Percentiles rank a stretch among this genome's conserved stretches.
Evolutionary conservation across 2,329 filamentous ascomycete species (phyloP).

Genomic region (Colletotrichum filicis): DNA sequence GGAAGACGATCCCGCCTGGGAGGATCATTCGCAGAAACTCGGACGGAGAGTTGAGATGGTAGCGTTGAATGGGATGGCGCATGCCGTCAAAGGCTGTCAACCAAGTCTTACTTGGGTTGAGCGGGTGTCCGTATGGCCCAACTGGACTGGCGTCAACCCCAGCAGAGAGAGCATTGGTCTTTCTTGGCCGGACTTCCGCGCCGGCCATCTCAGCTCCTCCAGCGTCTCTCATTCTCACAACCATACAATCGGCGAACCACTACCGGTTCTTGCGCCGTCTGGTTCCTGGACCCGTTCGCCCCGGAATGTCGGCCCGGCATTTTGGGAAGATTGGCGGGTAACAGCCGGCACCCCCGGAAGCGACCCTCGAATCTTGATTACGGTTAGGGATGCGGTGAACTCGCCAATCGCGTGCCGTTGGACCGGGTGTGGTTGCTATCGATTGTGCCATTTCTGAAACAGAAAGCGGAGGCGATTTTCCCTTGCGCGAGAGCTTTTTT

Average conservation of each 20-base stretch:
- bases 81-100: constrained; percentile 19
- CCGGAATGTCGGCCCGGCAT: constrained; percentile 12
- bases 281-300: neutral
- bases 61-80: constrained; percentile 29
- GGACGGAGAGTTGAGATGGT: constrained; percentile 26
- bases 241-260: constrained; percentile 4
- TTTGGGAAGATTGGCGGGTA: constrained; percentile 21
- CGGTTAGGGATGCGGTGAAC: constrained; percentile 16
- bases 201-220: neutral
- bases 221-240: neutral
- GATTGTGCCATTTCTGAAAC: constrained; percentile 29
- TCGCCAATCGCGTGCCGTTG: constrained; percentile 21
- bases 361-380: constrained; percentile 20
- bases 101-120: constrained; percentile 2
- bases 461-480: constrained; percentile 22
- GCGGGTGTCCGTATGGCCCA: neutral
- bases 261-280: neutral
- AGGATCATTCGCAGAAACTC: constrained; percentile 26
- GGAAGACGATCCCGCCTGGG: constrained; percentile 29
- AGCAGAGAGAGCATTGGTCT: neutral
- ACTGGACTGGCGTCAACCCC: neutral
- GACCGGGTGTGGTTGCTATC: constrained; percentile 11
- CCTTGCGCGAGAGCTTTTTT: constrained; percentile 7
- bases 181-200: constrained; percentile 1
- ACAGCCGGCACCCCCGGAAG: constrained; percentile 14